Evolutionary conservation across 805 yeast species (phyloP).

Genomic region (Ascoidea asiatica): DNA sequence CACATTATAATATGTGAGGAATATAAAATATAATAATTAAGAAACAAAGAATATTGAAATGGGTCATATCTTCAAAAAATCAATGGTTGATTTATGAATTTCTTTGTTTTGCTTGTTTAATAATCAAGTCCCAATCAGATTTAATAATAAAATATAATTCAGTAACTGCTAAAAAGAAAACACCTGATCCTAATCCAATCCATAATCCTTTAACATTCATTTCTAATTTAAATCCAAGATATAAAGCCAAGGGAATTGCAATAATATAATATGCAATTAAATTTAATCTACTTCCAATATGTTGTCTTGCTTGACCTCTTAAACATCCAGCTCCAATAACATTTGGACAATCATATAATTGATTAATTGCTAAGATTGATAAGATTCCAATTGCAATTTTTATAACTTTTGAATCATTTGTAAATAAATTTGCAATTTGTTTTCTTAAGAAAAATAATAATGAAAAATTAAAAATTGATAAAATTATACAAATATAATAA

Average conservation of each 20-base stretch:
- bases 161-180: no score
- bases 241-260: constrained; percentile 54
- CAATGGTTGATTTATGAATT: no score
- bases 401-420: constrained; percentile 46
- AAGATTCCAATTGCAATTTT: constrained; percentile 36
- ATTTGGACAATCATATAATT: constrained; percentile 56
- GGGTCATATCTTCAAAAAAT: no score
- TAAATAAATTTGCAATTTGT: constrained; percentile 43
- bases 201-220: constrained; percentile 52
- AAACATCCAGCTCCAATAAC: constrained; percentile 61
- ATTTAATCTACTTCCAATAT: constrained; percentile 57
- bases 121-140: no score
- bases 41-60: no score
- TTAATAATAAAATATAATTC: no score
- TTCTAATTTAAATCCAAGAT: constrained; percentile 36
- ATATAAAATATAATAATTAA: no score
- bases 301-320: constrained; percentile 67
- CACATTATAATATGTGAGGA: no score
- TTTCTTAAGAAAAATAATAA: constrained; percentile 31
- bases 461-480: constrained; percentile 27
- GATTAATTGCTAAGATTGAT: constrained; percentile 54
- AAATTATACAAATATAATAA: constrained; percentile 21
- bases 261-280: constrained; percentile 56
- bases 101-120: no score
- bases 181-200: constrained; percentile 69